phyloP scores from a whole-genome alignment of 2,329 filamentous ascomycete species.

The Aspergillus sp. region DNA sequence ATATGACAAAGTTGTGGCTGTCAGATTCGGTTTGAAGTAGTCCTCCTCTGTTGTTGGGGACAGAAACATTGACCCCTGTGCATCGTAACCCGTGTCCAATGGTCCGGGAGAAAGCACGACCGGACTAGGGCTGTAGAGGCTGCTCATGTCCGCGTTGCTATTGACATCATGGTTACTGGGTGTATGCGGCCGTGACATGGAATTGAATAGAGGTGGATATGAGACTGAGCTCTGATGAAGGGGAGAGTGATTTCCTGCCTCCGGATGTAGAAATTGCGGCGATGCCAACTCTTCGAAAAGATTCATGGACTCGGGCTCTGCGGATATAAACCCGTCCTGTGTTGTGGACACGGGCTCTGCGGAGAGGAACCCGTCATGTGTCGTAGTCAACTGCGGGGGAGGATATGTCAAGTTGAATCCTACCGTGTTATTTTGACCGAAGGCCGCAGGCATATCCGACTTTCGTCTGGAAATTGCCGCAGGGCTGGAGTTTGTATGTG shows the following conservation, averaged over 20 bases:
- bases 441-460: not conserved
- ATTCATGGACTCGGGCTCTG: slow-evolving; percentile 22
- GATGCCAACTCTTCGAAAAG: slow-evolving; percentile 11
- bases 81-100: slow-evolving; percentile 14
- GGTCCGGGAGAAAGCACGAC: slow-evolving; percentile 19
- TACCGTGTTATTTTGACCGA: slow-evolving; percentile 7
- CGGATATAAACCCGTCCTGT: slow-evolving; percentile 17
- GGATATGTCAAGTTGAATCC: slow-evolving; percentile 11
- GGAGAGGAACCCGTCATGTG: slow-evolving; percentile 18
- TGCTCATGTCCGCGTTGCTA: slow-evolving; percentile 8
- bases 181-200: slow-evolving; percentile 16
- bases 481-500: slow-evolving; percentile 3
- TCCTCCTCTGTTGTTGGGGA: slow-evolving; percentile 17
- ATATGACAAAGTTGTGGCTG: slow-evolving; percentile 10
- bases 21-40: slow-evolving; percentile 11
- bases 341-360: slow-evolving; percentile 15
- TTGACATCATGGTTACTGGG: slow-evolving; percentile 5
- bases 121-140: slow-evolving; percentile 18
- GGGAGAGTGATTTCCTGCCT: slow-evolving; percentile 13
- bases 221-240: slow-evolving; percentile 26
- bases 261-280: not conserved
- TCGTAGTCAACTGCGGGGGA: slow-evolving; percentile 14
- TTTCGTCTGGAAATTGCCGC: slow-evolving; percentile 4
- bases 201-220: slow-evolving; percentile 28
- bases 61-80: slow-evolving; percentile 17